These are phyloP conservation scores for Aspergillus calidoustus DNA, from an alignment of 2,329 filamentous ascomycete species.

Conservation along the genomic window DNA sequence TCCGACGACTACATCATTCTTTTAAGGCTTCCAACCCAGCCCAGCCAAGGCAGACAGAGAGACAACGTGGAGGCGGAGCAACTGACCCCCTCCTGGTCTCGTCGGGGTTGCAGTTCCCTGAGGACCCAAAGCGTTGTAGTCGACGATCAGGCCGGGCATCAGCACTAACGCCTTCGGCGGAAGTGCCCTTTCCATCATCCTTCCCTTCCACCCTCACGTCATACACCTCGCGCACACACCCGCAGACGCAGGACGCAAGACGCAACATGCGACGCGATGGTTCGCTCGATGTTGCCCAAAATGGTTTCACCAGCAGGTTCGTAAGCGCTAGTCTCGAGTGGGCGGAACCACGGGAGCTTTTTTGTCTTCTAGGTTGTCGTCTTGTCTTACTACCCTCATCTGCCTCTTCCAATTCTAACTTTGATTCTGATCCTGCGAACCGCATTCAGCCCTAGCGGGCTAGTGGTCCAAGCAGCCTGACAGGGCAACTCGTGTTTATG, in stretches of 20 bases:
- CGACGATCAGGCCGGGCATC: background rate
- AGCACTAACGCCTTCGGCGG: constrained; percentile 8
- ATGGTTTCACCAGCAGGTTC: constrained; percentile 4
- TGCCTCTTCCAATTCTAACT: background rate
- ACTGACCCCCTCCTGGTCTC: background rate
- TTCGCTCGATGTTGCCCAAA: constrained; percentile 15
- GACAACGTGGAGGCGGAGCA: background rate
- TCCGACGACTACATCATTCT: background rate
- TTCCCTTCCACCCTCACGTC: constrained; percentile 3
- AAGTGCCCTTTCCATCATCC: background rate
- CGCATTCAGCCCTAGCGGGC: constrained; percentile 10
- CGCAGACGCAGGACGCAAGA: background rate
- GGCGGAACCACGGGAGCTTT: background rate
- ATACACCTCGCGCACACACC: constrained; percentile 1
- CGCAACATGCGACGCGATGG: background rate
- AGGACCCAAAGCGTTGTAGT: background rate
- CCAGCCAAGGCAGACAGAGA: background rate
- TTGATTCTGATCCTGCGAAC: constrained; percentile 8
- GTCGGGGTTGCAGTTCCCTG: background rate
- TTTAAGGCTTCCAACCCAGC: background rate
- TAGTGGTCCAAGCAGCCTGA: background rate
- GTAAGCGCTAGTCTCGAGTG: constrained; percentile 15
- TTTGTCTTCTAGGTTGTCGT: background rate
- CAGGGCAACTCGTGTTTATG: background rate
- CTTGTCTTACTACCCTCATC: background rate